Base-by-base conservation (phyloP, 441 rosid genomes). In the Gossypium davidsonii region DNA sequence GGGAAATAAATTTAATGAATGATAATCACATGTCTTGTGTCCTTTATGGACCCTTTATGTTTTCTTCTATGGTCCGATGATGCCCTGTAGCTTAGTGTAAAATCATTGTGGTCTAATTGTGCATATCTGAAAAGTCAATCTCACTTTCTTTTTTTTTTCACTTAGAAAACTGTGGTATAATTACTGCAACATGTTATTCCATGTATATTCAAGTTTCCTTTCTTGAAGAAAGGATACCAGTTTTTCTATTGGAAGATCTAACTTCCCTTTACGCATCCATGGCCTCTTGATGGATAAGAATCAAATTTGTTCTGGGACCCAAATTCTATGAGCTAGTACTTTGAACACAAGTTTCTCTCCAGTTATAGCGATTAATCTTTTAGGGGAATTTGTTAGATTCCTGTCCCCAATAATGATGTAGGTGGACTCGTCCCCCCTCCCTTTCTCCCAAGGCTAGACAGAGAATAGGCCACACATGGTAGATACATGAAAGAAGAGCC, bases 231-330 rank as follows among this genome's bases (percentile, higher is more conserved):
- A 15, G 58, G 44, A 26, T 67, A 51, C 6, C 34, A 21, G 15
- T 44, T 23, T 66, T 67, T 48, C 57, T 48, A 9, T 25, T 67
- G 71, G 71, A 48, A 48, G 57, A 67, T 67, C 49, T 5, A 25
- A 48, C 9, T 49, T 49, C 15, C 44, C 23, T 49, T 48, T 67
- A 14, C 21, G 1, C 23, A 21, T 48, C 12, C 37, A 14, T 14
- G 57, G 71, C 57, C 14, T 6, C 31, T 25, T 31, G 1, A 48
- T n/a, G 37, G 26, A 46, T 46, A 66, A 66, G 21, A 66, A 46
- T 23, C 12, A 14, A 44, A 66, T 42, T 20, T 64, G 65, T 60
- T 20, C 31, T 42, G 49, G 15, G 69, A 66, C 56, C 12, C 3
- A 23, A 46, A 23, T 46, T 11, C 34, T 7, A 46, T 34, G 67